Conservation (phyloP, 2,329 filamentous ascomycete species). For the Colletotrichum sp. region DNA sequence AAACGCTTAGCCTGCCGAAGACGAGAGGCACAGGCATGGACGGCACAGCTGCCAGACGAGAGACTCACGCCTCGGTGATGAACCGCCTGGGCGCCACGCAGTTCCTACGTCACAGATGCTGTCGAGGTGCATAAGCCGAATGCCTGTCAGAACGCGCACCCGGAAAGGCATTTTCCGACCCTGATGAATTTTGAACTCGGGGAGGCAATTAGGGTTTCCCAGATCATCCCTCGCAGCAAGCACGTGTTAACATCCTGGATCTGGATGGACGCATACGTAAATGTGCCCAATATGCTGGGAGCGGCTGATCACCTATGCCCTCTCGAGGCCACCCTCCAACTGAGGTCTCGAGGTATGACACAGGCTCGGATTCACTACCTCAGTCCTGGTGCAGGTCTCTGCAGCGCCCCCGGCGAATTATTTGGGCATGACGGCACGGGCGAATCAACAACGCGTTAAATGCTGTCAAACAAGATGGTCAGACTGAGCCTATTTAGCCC, state of each 20-base stretch:
- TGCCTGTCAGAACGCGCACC: neutral
- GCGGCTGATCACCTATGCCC: slow-evolving; percentile 13
- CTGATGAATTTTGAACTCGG: neutral
- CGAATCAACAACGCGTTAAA: neutral
- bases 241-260: slow-evolving; percentile 12
- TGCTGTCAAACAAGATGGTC: neutral
- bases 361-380: neutral
- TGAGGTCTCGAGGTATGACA: neutral
- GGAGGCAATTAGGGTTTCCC: slow-evolving; percentile 6
- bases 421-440: neutral
- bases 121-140: slow-evolving; percentile 1
- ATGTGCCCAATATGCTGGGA: neutral
- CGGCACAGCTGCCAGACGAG: neutral
- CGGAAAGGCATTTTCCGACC: neutral
- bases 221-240: neutral
- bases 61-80: neutral
- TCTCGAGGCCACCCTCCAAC: slow-evolving; percentile 7
- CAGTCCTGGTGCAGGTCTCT: neutral
- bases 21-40: neutral
- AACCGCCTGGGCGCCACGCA: neutral
- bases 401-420: neutral
- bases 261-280: neutral
- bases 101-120: slow-evolving; percentile 16
- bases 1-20: slow-evolving; percentile 3
- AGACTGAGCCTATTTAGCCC: neutral